Conservation (phyloP, 192 early-diverging fungal genomes). For the Nowakowskiella sp. region DNA sequence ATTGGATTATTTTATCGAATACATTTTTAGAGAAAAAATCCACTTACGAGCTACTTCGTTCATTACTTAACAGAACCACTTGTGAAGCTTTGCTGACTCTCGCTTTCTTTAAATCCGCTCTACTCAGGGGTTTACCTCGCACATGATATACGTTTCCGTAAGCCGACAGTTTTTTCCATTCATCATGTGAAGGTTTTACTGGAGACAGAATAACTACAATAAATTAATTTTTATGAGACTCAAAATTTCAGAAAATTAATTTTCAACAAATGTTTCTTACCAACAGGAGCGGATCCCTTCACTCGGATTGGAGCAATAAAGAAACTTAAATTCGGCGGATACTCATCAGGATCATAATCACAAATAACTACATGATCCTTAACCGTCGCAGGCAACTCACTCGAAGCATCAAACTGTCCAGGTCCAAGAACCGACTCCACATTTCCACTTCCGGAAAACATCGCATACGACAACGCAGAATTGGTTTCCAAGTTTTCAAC, state of each 20-base stretch:
- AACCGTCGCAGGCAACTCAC: conserved; percentile 22
- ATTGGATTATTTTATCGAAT: conserved; percentile 29
- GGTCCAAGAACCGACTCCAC: too few species aligned
- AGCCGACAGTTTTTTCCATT: conserved; percentile 32
- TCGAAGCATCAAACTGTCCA: too few species aligned
- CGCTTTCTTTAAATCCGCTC: conserved; percentile 52
- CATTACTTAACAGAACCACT: conserved; percentile 52
- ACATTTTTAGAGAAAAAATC: conserved; percentile 8
- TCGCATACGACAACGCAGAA: too few species aligned
- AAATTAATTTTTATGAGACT: not conserved
- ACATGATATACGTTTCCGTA: conserved; percentile 49
- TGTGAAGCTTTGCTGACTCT: conserved; percentile 43
- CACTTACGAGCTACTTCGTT: conserved; percentile 21
- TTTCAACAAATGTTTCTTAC: too few species aligned
- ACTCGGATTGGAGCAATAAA: conserved; percentile 59
- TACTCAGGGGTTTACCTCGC: conserved; percentile 44
- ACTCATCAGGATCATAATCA: conserved; percentile 38
- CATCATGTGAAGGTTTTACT: conserved; percentile 30
- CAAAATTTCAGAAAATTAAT: too few species aligned
- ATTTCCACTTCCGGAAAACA: too few species aligned
- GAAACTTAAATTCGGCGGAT: conserved; percentile 59
- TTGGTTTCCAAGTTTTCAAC: too few species aligned
- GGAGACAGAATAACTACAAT: conserved; percentile 53
- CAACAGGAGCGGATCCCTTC: conserved; percentile 34
- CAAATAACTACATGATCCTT: conserved; percentile 56